These are phyloP conservation scores for Mortierella sp. DNA, from an alignment of 371 early-diverging fungal species.

Conservation along the genomic window DNA sequence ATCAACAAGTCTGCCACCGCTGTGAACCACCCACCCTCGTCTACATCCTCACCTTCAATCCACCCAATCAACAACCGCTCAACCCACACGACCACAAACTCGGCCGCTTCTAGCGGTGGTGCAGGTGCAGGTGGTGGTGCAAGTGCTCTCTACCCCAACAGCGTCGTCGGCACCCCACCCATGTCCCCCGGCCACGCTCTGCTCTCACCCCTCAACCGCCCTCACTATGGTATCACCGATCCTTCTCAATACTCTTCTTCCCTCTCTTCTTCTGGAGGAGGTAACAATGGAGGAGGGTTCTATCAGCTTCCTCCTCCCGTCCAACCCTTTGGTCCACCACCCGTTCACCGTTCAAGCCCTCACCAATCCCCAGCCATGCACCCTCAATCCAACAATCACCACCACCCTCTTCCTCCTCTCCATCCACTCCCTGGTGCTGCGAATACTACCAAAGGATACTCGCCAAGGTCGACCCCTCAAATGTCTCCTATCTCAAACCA, in stretches of 20 bases:
- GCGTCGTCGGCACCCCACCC: slow-evolving; percentile 36
- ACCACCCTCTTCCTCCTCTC: slow-evolving; percentile 17
- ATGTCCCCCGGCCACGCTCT: slow-evolving; percentile 54
- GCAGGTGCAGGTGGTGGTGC: background rate
- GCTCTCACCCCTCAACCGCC: slow-evolving; percentile 41
- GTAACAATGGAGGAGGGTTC: slow-evolving; percentile 17
- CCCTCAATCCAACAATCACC: slow-evolving; percentile 23
- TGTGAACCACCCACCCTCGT: background rate
- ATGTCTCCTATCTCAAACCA: slow-evolving; percentile 40
- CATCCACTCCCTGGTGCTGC: slow-evolving; percentile 29
- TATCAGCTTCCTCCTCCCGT: slow-evolving; percentile 57
- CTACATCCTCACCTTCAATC: slow-evolving; percentile 27
- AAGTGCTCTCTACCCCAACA: slow-evolving; percentile 27
- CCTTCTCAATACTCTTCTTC: slow-evolving; percentile 43
- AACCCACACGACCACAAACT: background rate
- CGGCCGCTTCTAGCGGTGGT: slow-evolving; percentile 6
- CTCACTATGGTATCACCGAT: slow-evolving; percentile 40
- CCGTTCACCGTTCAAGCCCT: slow-evolving; percentile 27
- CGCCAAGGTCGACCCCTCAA: slow-evolving; percentile 48
- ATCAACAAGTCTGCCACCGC: slow-evolving; percentile 22
- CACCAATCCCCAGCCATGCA: slow-evolving; percentile 49
- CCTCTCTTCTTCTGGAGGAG: slow-evolving; percentile 10
- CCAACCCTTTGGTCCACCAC: slow-evolving; percentile 31
- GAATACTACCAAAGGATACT: slow-evolving; percentile 18
- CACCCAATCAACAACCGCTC: slow-evolving; percentile 13